These are phyloP conservation scores for Sorghum bicolor DNA, from an alignment of 176 grass and related monocot species.

Conservation along the genomic window DNA sequence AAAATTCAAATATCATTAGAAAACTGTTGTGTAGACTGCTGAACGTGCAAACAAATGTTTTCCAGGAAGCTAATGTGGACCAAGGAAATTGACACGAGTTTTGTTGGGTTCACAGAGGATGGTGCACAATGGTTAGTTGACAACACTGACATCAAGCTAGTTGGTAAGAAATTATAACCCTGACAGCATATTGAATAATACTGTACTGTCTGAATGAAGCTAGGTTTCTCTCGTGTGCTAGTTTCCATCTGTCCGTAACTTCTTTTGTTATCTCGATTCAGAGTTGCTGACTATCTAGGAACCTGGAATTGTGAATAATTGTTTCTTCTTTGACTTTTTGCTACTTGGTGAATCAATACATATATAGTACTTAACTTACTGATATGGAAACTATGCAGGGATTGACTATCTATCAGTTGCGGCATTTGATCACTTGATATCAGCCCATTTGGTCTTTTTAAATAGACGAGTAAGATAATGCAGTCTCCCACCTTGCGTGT, in stretches of 20 bases:
- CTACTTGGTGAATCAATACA: neutral
- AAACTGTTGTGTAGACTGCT: neutral
- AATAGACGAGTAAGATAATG: conserved; percentile 54
- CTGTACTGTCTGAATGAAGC: neutral
- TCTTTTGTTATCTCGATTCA: neutral
- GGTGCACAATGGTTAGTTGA: conserved; percentile 85
- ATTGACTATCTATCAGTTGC: conserved; percentile 77
- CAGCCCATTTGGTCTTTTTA: conserved; percentile 78
- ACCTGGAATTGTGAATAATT: neutral
- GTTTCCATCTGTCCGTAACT: neutral
- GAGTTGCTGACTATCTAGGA: neutral
- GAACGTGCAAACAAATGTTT: conserved; percentile 23
- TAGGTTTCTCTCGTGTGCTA: neutral
- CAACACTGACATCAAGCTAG: conserved; percentile 87
- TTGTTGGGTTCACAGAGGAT: conserved; percentile 70
- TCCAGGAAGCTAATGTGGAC: conserved; percentile 83
- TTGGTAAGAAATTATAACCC: conserved; percentile 54
- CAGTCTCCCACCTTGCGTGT: conserved; percentile 1
- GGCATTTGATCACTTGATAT: conserved; percentile 60
- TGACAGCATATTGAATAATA: neutral
- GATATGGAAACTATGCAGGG: conserved; percentile 44
- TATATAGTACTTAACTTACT: neutral
- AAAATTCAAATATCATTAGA: neutral
- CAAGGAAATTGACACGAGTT: conserved; percentile 59
- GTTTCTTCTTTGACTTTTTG: neutral